Percentiles rank a stretch among this genome's conserved stretches.
These are phyloP conservation scores for Antrodiella citrinella DNA, from an alignment of 768 basidiomycete species.

Conservation along the genomic window DNA sequence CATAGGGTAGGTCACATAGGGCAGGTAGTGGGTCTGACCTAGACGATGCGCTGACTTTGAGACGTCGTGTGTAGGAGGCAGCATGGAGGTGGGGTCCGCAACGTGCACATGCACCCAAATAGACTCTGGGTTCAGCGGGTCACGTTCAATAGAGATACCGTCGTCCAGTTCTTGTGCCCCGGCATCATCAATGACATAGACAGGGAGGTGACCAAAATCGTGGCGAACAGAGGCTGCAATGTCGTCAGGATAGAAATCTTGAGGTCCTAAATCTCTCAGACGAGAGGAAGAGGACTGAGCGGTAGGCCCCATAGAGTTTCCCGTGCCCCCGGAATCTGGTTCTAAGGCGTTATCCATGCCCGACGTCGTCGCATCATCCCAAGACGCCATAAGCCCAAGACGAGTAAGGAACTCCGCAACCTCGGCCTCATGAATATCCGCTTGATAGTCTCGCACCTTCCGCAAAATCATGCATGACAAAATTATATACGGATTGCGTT, in stretches of 20 bases:
- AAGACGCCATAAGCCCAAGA: neutral
- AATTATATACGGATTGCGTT: slow-evolving; percentile 55
- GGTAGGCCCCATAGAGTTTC: no score
- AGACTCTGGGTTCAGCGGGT: slow-evolving; percentile 46
- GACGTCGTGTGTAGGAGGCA: slow-evolving; percentile 64
- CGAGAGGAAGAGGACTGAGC: slow-evolving; percentile 47
- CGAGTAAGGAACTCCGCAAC: neutral
- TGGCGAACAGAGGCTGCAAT: slow-evolving; percentile 65
- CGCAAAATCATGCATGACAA: slow-evolving; percentile 52
- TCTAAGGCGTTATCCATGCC: no score
- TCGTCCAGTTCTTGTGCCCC: slow-evolving; percentile 87
- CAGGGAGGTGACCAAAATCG: slow-evolving; percentile 75
- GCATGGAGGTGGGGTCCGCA: slow-evolving; percentile 80
- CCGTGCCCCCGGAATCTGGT: no score
- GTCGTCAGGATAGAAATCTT: slow-evolving; percentile 60
- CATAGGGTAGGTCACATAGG: slow-evolving; percentile 59
- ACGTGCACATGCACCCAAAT: slow-evolving; percentile 88
- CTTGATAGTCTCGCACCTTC: slow-evolving; percentile 36
- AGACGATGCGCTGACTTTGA: slow-evolving; percentile 47
- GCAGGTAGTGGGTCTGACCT: slow-evolving; percentile 53
- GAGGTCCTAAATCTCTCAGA: slow-evolving; percentile 37
- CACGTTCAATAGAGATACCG: slow-evolving; percentile 76
- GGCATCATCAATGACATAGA: slow-evolving; percentile 82
- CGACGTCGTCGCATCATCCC: no score
- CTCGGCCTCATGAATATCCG: slow-evolving; percentile 11